Evolutionary conservation across 495 filamentous ascomycete genomes (phyloP), one percentile per base, ranked within the genome.

Genomic region (Trichocladium uniseriatum): DNA sequence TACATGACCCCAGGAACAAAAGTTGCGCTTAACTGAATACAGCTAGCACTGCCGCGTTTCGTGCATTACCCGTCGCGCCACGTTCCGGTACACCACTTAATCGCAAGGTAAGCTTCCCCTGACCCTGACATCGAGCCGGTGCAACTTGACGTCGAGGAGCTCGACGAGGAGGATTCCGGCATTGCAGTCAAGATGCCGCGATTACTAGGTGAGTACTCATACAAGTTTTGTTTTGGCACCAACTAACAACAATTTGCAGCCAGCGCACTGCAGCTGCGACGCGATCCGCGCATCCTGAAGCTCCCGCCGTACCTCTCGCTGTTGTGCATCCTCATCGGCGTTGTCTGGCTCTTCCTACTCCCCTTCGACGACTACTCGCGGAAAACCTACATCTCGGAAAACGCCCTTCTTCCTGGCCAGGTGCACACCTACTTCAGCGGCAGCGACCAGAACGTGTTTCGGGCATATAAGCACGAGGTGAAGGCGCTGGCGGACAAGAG

Each of bases 401-500:
- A 98, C 66, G 92, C 92, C 15, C 81, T 98, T 8, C 74, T 98
- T 15, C 92, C 92, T 0, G 92, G 91, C 14, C 92, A 97, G 61
- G 92, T 97, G 11, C 89, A 97, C 67, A 94, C 94, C 0, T 97
- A 98, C 63, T 98, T 98, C 59, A 82, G 86, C 2, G 91, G 92
- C 19, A 94, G 87, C 63, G 92, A 98, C 60, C 89, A 95, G 69
- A 84, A 95, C 61, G 77, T 97, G 51, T 95, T 97, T 67, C 78
- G 90, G 8, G 94, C 89, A 6, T 97, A 94, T 62, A 82, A 86
- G 58, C 81, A 85, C 61, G 92, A 98, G 65, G 71, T 95, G 19
- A 76, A 83, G 53, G 76, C 74, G 27, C 63, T 88, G 51, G 69
- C 60, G 55, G 76, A 72, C 35, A 70, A 72, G 54, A 65, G 58